phyloP scores from a whole-genome alignment of 176 grass and related monocot genomes.

The Aechmea fasciata region DNA sequence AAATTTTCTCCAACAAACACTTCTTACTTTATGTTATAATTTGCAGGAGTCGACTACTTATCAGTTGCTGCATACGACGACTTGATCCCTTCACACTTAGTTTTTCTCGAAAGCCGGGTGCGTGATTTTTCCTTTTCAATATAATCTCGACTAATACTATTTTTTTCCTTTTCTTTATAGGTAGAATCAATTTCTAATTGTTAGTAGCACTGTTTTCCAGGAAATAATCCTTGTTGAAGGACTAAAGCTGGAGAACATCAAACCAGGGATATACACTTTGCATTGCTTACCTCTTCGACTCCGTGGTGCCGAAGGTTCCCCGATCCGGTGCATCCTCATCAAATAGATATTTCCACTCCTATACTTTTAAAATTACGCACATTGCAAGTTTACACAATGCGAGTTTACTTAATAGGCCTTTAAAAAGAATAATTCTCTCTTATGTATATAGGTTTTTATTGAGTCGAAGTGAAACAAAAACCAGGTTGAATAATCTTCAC shows the following conservation, averaged over 20 bases:
- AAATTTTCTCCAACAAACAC: too few relatives aligned
- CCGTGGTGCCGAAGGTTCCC: constrained; percentile 46
- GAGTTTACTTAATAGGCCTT: too few relatives aligned
- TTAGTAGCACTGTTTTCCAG: constrained; percentile 12
- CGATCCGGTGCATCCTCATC: constrained; percentile 52
- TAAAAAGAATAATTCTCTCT: too few relatives aligned
- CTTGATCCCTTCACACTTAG: constrained; percentile 62
- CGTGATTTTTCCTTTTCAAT: not conserved
- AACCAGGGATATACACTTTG: constrained; percentile 32
- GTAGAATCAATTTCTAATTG: too few relatives aligned
- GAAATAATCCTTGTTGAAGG: constrained; percentile 49
- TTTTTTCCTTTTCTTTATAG: constrained; percentile 2
- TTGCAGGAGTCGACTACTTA: constrained; percentile 62
- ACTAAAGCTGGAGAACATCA: constrained; percentile 40
- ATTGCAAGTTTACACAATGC: too few relatives aligned
- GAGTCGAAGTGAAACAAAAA: too few relatives aligned
- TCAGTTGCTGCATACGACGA: constrained; percentile 72
- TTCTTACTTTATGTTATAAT: not conserved
- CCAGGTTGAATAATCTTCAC: too few relatives aligned
- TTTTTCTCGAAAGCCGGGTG: constrained; percentile 61
- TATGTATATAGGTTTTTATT: too few relatives aligned
- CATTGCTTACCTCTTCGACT: constrained; percentile 61
- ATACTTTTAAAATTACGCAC: too few relatives aligned
- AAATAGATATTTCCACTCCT: constrained; percentile 10
- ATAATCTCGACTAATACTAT: not conserved